Conservation (phyloP, 306 rosid genomes). For the Gleditsia sinensis region DNA sequence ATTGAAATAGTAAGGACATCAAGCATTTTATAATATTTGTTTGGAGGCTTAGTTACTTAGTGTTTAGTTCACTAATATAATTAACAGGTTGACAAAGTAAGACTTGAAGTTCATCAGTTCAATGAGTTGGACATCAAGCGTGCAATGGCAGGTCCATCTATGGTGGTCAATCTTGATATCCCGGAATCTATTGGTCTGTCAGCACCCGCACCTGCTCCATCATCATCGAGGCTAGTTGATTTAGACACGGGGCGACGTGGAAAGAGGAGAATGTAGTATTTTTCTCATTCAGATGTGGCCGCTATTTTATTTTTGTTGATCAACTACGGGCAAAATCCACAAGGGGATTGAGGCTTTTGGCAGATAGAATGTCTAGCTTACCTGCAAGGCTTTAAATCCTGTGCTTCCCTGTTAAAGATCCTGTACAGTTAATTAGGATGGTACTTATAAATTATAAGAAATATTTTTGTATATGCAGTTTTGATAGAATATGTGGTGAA, state of each 20-base stretch:
- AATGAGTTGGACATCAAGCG: constrained; percentile 60
- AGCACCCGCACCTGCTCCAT: constrained; percentile 53
- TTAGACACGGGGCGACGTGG: constrained; percentile 67
- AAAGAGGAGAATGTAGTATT: constrained; percentile 68
- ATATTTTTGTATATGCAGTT: not conserved
- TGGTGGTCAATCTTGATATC: constrained; percentile 74
- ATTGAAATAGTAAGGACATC: constrained; percentile 73
- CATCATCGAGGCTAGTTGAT: constrained; percentile 76
- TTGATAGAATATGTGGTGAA: constrained; percentile 20
- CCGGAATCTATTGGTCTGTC: constrained; percentile 90
- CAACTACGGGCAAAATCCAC: constrained; percentile 15
- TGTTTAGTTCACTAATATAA: constrained; percentile 30
- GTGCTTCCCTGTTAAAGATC: constrained; percentile 34
- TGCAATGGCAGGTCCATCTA: constrained; percentile 54
- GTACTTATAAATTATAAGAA: constrained; percentile 15
- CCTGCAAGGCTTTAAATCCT: constrained; percentile 27
- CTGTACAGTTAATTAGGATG: constrained; percentile 48
- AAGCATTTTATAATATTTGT: constrained; percentile 16
- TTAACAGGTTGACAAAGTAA: constrained; percentile 68
- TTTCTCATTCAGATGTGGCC: constrained; percentile 30
- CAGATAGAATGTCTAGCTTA: constrained; percentile 27
- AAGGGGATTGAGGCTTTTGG: constrained; percentile 23
- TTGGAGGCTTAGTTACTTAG: not conserved
- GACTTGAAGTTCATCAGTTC: constrained; percentile 56
- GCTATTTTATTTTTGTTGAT: constrained; percentile 27